phyloP scores from a whole-genome alignment of 2,329 filamentous ascomycete genomes.

The Colletotrichum tanaceti region DNA sequence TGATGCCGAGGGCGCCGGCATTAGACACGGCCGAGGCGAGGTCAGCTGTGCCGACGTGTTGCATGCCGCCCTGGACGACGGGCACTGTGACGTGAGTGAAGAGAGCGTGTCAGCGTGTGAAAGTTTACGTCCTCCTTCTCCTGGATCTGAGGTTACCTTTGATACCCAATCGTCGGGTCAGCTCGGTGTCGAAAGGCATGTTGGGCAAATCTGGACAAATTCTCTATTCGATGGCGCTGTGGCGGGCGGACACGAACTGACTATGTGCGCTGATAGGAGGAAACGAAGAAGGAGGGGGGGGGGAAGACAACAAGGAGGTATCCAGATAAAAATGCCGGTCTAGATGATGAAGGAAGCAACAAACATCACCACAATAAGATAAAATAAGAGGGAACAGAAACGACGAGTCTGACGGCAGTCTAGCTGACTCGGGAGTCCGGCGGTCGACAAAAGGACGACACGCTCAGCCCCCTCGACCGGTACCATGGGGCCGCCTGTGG shows the following conservation, averaged over 20 bases:
- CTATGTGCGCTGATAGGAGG: slow-evolving; percentile 3
- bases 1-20: slow-evolving; percentile 84
- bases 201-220: slow-evolving; percentile 42
- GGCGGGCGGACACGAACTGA: slow-evolving; percentile 3
- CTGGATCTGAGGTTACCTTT: slow-evolving; percentile 50
- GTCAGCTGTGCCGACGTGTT: slow-evolving; percentile 86
- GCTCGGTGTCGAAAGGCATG: slow-evolving; percentile 69
- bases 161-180: slow-evolving; percentile 69
- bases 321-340: background rate
- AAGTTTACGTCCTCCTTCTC: background rate
- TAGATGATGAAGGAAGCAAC: slow-evolving; percentile 22
- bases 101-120: slow-evolving; percentile 27
- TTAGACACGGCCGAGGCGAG: slow-evolving; percentile 81
- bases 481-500: slow-evolving; percentile 16
- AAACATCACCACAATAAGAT: background rate
- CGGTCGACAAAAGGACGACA: slow-evolving; percentile 7
- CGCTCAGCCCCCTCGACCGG: slow-evolving; percentile 27
- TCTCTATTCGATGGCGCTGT: slow-evolving; percentile 17
- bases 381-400: background rate
- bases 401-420: slow-evolving; percentile 30
- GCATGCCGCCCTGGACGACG: slow-evolving; percentile 88
- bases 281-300: slow-evolving; percentile 14
- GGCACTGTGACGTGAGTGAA: slow-evolving; percentile 65
- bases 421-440: slow-evolving; percentile 37
- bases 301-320: slow-evolving; percentile 10